These are phyloP conservation scores for Neopestalotiopsis sp. DNA, from an alignment of 2,329 filamentous ascomycete genomes.

Conservation along the genomic window DNA sequence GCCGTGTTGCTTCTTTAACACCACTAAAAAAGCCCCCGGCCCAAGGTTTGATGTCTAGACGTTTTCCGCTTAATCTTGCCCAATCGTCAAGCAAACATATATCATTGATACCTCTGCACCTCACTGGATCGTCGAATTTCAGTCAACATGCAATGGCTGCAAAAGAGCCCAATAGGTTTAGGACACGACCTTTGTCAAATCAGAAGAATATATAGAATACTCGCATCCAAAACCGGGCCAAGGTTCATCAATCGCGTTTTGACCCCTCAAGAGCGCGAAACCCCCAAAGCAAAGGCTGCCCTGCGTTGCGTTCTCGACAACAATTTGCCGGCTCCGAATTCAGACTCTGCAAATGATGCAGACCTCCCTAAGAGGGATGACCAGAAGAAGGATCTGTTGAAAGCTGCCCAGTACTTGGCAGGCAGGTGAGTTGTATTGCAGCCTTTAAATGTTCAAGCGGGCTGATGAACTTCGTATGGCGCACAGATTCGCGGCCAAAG, in stretches of 20 bases:
- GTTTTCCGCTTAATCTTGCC: too few relatives aligned
- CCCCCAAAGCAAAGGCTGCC: background rate
- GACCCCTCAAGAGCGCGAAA: slow-evolving; percentile 13
- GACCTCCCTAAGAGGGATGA: background rate
- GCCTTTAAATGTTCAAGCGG: background rate
- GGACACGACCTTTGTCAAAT: slow-evolving; percentile 82
- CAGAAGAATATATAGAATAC: slow-evolving; percentile 64
- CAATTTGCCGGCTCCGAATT: background rate
- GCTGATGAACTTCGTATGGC: background rate
- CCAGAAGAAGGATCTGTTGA: slow-evolving; percentile 34
- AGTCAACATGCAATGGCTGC: background rate
- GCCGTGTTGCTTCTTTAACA: too few relatives aligned
- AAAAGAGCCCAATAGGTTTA: slow-evolving; percentile 63
- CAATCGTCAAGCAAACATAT: too few relatives aligned
- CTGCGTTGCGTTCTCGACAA: slow-evolving; percentile 7
- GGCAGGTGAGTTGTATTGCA: slow-evolving; percentile 43
- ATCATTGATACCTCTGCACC: background rate
- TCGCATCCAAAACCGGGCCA: slow-evolving; percentile 47
- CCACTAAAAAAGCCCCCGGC: too few relatives aligned
- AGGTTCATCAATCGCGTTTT: slow-evolving; percentile 56
- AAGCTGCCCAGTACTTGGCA: slow-evolving; percentile 47
- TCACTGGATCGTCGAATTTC: background rate
- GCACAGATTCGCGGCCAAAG: slow-evolving; percentile 72
- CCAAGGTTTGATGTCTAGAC: too few relatives aligned
- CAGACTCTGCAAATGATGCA: background rate